Evolutionary conservation across 495 filamentous ascomycete species (phyloP).

Genomic region (Tuber brumale): DNA sequence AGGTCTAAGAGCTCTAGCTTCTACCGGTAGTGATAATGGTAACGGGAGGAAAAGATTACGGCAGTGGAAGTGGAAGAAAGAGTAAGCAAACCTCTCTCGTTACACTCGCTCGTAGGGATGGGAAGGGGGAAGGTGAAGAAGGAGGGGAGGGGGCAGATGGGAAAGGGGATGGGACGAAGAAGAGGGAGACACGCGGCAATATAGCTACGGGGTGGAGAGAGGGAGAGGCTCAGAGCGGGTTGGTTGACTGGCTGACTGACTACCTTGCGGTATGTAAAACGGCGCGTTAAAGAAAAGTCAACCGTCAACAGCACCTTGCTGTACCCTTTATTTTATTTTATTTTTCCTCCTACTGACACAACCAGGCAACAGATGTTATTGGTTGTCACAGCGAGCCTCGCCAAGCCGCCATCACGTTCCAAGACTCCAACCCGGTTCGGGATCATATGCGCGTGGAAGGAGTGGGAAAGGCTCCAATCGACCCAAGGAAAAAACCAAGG

Average conservation of each 20-base stretch:
- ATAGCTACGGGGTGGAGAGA: not conserved
- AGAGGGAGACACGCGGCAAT: not conserved
- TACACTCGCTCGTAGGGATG: not conserved
- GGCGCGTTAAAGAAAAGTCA: slow-evolving; percentile 1
- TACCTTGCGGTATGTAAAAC: not conserved
- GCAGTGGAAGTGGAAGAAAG: not conserved
- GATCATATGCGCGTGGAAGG: not conserved
- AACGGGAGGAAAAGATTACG: not conserved
- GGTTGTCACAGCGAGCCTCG: not conserved
- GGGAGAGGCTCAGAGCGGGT: not conserved
- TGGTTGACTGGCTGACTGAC: not conserved
- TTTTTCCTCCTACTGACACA: not conserved
- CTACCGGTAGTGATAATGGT: not conserved
- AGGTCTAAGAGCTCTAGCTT: slow-evolving; percentile 19
- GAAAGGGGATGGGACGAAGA: not conserved
- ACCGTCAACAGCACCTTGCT: not conserved
- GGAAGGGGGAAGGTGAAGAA: not conserved
- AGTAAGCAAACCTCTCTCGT: not conserved
- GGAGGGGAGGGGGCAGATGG: not conserved
- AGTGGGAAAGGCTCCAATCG: not conserved
- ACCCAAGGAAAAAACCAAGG: not conserved
- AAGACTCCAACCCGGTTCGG: slow-evolving; percentile 1
- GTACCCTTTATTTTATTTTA: not conserved
- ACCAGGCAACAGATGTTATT: not conserved
- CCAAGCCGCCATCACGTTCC: not conserved